A percentile compares a stretch with the other conserved stretches of the same genome.
These are phyloP conservation scores for Mycena sanguinolenta DNA, from an alignment of 768 basidiomycete genomes.

Conservation along the genomic window DNA sequence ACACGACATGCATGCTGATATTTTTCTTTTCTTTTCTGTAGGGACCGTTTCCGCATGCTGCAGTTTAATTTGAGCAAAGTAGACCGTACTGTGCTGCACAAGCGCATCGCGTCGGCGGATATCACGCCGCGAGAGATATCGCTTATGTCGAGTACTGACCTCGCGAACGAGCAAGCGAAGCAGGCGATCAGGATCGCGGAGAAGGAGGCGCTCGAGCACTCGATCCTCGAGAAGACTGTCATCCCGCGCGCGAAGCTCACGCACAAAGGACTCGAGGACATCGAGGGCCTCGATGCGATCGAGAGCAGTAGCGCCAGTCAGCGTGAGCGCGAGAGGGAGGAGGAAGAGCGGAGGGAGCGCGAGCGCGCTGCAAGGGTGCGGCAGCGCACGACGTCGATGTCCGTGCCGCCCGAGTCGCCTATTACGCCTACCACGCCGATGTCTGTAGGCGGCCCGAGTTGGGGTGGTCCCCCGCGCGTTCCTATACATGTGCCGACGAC, in stretches of 20 bases:
- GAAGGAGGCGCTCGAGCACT: constrained; percentile 86
- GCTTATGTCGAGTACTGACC: constrained; percentile 88
- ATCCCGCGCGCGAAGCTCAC: constrained; percentile 86
- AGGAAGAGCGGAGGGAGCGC: constrained; percentile 72
- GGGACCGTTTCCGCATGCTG: constrained; percentile 92
- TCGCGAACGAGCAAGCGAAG: constrained; percentile 89
- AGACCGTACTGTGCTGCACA: constrained; percentile 85
- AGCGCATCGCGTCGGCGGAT: constrained; percentile 76
- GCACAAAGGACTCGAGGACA: constrained; percentile 93
- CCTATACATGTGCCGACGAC: constrained; percentile 57
- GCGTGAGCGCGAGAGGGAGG: constrained; percentile 70
- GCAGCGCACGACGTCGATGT: constrained; percentile 68
- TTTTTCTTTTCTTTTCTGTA: constrained; percentile 47
- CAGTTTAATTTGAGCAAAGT: constrained; percentile 88
- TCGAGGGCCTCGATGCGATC: constrained; percentile 75
- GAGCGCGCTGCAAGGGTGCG: constrained; percentile 76
- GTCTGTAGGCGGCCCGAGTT: constrained; percentile 55
- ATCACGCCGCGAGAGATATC: constrained; percentile 82
- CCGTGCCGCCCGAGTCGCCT: constrained; percentile 83
- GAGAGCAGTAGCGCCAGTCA: constrained; percentile 54
- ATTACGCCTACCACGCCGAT: constrained; percentile 45
- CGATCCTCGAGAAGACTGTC: constrained; percentile 80
- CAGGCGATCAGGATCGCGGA: constrained; percentile 86
- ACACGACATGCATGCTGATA: constrained; percentile 21
- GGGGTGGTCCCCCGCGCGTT: constrained; percentile 75